phyloP scores from a whole-genome alignment of 305 asterid genomes.

The Rubia tinctorum region DNA sequence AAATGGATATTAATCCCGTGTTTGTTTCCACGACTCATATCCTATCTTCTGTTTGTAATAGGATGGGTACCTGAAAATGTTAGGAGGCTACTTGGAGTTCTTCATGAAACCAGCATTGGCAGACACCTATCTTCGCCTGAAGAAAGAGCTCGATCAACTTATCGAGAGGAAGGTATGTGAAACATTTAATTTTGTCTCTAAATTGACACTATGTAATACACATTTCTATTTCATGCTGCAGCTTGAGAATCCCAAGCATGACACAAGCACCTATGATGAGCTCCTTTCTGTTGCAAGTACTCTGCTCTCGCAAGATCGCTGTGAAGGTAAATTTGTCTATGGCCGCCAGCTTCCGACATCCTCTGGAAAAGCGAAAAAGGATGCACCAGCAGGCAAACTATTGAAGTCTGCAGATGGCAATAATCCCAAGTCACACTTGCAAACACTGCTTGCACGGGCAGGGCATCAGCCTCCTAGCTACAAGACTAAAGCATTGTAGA shows the following conservation, averaged over 20 bases:
- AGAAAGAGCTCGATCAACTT: slow-evolving; percentile 80
- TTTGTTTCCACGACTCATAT: slow-evolving; percentile 14
- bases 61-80: slow-evolving; percentile 95
- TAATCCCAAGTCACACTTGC: slow-evolving; percentile 72
- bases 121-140: slow-evolving; percentile 52
- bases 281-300: slow-evolving; percentile 71
- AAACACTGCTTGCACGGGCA: slow-evolving; percentile 68
- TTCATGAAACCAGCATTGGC: slow-evolving; percentile 81
- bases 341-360: slow-evolving; percentile 50
- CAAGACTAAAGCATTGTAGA: slow-evolving; percentile 55
- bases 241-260: slow-evolving; percentile 66
- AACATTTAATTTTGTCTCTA: neutral
- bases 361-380: slow-evolving; percentile 39
- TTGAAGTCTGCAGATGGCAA: slow-evolving; percentile 38
- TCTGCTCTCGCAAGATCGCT: slow-evolving; percentile 70
- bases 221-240: slow-evolving; percentile 35
- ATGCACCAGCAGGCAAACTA: slow-evolving; percentile 18
- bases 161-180: slow-evolving; percentile 62
- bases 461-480: slow-evolving; percentile 74
- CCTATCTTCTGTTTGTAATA: slow-evolving; percentile 19
- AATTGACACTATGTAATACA: neutral
- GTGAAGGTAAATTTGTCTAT: slow-evolving; percentile 85
- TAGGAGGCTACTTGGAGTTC: slow-evolving; percentile 88
- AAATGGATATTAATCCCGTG: slow-evolving; percentile 11
- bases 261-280: slow-evolving; percentile 45